Conservation (phyloP, 306 rosid species). For the peach (Prunus persica) region Prunus_persica_NCBIv2 NC_034012.1:2959001-2959500, state of each 20-base stretch:
- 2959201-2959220: conserved; percentile 22
- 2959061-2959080: not conserved
- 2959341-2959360: not conserved
- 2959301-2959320: conserved; percentile 8
- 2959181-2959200: conserved; percentile 64
- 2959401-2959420: not conserved
- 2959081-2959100: not conserved
- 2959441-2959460: no score
- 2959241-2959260: conserved; percentile 17
- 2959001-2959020: conserved; percentile 3
- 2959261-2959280: conserved; percentile 60
- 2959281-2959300: conserved; percentile 12
- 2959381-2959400: not conserved
- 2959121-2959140: not conserved
- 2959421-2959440: no score
- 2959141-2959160: conserved; percentile 21
- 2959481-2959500: not conserved
- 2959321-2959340: not conserved
- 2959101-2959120: not conserved
- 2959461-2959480: no score
- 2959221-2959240: conserved; percentile 22
- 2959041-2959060: conserved; percentile 4
- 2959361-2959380: not conserved
- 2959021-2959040: conserved; percentile 10
- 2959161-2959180: conserved; percentile 39